These are phyloP conservation scores for Moringa oleifera DNA, from an alignment of 345 rosid species.

Conservation along the genomic window DNA sequence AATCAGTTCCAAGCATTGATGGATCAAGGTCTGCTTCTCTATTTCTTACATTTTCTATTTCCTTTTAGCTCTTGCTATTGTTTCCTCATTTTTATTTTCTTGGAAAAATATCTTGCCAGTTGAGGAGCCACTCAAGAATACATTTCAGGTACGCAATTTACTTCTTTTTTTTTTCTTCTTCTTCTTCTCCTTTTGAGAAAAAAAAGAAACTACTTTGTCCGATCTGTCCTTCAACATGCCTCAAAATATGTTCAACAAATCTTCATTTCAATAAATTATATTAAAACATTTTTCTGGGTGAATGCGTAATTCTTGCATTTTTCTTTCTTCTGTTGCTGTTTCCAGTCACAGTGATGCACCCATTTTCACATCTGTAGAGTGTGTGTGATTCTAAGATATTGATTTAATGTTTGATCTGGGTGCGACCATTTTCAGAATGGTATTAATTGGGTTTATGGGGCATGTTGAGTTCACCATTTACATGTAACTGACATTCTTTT, in stretches of 20 bases:
- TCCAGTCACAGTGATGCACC: background rate
- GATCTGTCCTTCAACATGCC: slow-evolving; percentile 17
- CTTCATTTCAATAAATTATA: background rate
- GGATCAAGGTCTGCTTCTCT: slow-evolving; percentile 35
- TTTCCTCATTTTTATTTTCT: background rate
- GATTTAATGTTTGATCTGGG: background rate
- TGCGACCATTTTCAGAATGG: background rate
- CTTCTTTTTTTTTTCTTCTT: background rate
- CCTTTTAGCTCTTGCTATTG: background rate
- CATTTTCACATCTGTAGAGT: background rate
- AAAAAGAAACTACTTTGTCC: background rate
- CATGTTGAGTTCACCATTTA: no score
- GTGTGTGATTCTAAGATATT: no score
- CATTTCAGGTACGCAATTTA: slow-evolving; percentile 46
- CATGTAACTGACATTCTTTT: no score
- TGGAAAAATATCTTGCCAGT: slow-evolving; percentile 28
- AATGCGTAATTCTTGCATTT: background rate
- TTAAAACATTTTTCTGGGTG: background rate
- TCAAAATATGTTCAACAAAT: slow-evolving; percentile 2
- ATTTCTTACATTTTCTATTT: background rate
- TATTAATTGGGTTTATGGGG: no score
- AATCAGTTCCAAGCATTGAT: slow-evolving; percentile 40
- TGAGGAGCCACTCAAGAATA: slow-evolving; percentile 50
- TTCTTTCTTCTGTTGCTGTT: background rate
- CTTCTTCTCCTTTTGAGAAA: background rate